Conservation (phyloP, 2,329 filamentous ascomycete genomes). For the Samsoniella hepiali region DNA sequence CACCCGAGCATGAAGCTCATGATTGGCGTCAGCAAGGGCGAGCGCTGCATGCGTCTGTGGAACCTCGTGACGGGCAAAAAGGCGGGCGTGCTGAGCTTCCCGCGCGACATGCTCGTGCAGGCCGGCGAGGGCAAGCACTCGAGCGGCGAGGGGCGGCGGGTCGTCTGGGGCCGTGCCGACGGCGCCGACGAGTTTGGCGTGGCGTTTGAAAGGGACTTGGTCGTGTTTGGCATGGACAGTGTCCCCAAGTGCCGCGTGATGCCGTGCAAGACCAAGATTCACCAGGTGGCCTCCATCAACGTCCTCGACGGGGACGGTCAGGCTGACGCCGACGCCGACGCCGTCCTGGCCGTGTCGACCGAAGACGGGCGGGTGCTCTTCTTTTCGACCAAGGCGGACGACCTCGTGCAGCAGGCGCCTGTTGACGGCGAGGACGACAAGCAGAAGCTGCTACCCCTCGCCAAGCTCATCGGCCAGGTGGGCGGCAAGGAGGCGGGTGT, state of each 20-base stretch:
- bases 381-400: slow-evolving; percentile 63
- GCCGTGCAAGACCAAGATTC: slow-evolving; percentile 72
- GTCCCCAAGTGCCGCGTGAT: slow-evolving; percentile 72
- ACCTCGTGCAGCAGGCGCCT: slow-evolving; percentile 39
- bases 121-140: slow-evolving; percentile 74
- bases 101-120: slow-evolving; percentile 65
- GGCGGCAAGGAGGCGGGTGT: slow-evolving; percentile 71
- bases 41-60: slow-evolving; percentile 91
- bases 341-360: slow-evolving; percentile 72
- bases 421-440: slow-evolving; percentile 35
- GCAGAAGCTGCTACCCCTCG: slow-evolving; percentile 45
- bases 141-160: slow-evolving; percentile 76
- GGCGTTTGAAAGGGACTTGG: slow-evolving; percentile 78
- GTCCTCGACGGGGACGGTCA: slow-evolving; percentile 33
- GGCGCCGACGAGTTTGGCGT: slow-evolving; percentile 81
- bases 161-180: slow-evolving; percentile 73
- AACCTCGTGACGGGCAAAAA: slow-evolving; percentile 96
- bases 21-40: slow-evolving; percentile 86
- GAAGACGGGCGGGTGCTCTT: slow-evolving; percentile 88
- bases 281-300: slow-evolving; percentile 72
- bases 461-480: slow-evolving; percentile 69
- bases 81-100: slow-evolving; percentile 86
- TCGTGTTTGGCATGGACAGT: slow-evolving; percentile 87
- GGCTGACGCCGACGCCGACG: slow-evolving; percentile 28
- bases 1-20: slow-evolving; percentile 97